A percentile compares a stretch with the other conserved stretches of the same genome.
These are phyloP conservation scores for Saccharum spontaneum DNA, from an alignment of 176 grass and related monocot genomes.

Conservation along the genomic window DNA sequence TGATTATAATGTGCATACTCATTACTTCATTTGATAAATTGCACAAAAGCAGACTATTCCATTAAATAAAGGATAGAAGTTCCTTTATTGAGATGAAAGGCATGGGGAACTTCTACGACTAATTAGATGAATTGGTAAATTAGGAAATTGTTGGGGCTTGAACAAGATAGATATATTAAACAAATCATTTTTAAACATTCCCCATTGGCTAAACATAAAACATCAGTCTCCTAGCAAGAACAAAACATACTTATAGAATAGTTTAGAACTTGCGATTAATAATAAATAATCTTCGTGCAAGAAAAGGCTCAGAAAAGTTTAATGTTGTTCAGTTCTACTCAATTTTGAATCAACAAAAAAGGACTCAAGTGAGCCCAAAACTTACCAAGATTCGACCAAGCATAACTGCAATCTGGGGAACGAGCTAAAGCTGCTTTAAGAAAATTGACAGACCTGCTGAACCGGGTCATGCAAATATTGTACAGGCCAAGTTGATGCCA, in stretches of 20 bases:
- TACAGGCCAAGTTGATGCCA: constrained; percentile 99
- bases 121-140: constrained; percentile 16
- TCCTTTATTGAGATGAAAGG: background rate
- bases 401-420: constrained; percentile 74
- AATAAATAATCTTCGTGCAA: background rate
- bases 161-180: constrained; percentile 1
- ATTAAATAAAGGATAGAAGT: background rate
- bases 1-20: background rate
- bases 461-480: constrained; percentile 80
- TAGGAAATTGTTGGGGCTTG: background rate
- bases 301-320: background rate
- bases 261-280: background rate
- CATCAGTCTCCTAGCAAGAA: background rate
- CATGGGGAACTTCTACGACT: background rate
- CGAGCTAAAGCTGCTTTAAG: constrained; percentile 88
- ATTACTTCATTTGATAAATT: constrained; percentile 14
- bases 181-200: constrained; percentile 1
- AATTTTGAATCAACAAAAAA: constrained; percentile 21
- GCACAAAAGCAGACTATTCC: background rate
- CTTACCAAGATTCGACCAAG: constrained; percentile 99
- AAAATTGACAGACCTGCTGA: constrained; percentile 80
- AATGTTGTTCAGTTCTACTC: background rate
- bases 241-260: constrained; percentile 3
- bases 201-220: background rate
- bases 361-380: background rate